phyloP scores from a whole-genome alignment of 1,284 basidiomycete species.

The Leccinum huronense region DNA sequence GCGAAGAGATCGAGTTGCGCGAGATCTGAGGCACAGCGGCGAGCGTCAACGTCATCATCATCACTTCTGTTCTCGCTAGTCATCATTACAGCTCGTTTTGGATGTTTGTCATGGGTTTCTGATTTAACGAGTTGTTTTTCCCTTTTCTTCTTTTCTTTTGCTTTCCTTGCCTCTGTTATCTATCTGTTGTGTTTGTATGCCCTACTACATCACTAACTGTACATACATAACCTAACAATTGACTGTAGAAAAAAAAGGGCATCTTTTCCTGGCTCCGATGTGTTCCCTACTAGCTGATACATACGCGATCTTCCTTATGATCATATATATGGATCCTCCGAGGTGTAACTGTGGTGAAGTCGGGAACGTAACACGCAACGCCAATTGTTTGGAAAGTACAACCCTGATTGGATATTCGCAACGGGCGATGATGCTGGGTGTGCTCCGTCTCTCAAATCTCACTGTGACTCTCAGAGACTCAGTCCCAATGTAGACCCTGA shows the following conservation, averaged over 20 bases:
- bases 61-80: neutral
- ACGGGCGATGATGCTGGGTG: neutral
- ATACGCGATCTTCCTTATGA: neutral
- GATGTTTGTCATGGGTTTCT: neutral
- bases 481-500: too few relatives aligned
- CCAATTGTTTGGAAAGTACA: neutral
- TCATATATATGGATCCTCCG: neutral
- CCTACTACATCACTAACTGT: neutral
- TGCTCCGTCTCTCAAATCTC: neutral
- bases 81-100: neutral
- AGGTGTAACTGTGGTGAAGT: neutral
- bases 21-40: constrained; percentile 56
- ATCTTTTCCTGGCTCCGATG: neutral
- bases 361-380: neutral
- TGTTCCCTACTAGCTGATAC: neutral
- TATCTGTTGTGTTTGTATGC: neutral
- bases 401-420: neutral
- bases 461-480: neutral
- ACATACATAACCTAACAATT: neutral
- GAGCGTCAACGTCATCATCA: neutral
- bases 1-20: constrained; percentile 65
- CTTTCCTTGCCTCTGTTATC: neutral
- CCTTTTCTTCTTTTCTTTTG: neutral
- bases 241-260: neutral
- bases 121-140: neutral